phyloP scores from a whole-genome alignment of 495 filamentous ascomycete genomes.

The Staphylotrichum tortipilum region DNA sequence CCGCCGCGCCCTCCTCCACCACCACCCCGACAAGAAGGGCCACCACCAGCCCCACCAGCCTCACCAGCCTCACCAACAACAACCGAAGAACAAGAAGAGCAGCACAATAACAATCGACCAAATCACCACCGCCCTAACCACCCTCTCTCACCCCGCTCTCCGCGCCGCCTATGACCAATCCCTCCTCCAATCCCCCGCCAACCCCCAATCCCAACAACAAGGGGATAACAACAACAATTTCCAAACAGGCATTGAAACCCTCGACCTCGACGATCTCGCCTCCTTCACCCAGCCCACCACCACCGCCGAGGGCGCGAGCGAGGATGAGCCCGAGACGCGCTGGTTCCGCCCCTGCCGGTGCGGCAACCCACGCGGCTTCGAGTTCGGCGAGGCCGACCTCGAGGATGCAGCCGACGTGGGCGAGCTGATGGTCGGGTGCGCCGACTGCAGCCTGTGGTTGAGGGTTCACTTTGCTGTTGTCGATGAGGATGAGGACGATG shows the following conservation, averaged over 20 bases:
- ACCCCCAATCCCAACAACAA: background rate
- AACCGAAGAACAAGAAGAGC: no score
- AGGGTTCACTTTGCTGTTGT: conserved; percentile 63
- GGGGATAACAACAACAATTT: conserved; percentile 24
- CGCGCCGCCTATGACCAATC: conserved; percentile 59
- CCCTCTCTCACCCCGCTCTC: conserved; percentile 50
- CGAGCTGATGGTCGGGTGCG: conserved; percentile 68
- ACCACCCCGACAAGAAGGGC: conserved; percentile 74
- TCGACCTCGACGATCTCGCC: conserved; percentile 28
- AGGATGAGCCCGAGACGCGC: conserved; percentile 13
- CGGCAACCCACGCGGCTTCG: conserved; percentile 65
- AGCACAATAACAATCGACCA: conserved; percentile 79
- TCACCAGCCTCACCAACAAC: conserved; percentile 10
- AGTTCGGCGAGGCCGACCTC: conserved; percentile 61
- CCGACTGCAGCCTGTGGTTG: conserved; percentile 75
- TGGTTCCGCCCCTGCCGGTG: conserved; percentile 75
- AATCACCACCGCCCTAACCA: conserved; percentile 67
- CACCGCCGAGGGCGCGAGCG: background rate
- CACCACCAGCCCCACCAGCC: background rate
- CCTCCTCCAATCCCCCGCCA: conserved; percentile 22
- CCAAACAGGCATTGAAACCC: conserved; percentile 62
- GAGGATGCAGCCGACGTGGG: conserved; percentile 55
- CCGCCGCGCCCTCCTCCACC: conserved; percentile 61
- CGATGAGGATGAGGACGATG: conserved; percentile 36
- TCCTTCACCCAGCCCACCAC: conserved; percentile 12